A percentile compares a stretch with the other conserved stretches of the same genome.
phyloP scores from a whole-genome alignment of 108 stramenopile species.

The Discostella stelligeroides region DNA sequence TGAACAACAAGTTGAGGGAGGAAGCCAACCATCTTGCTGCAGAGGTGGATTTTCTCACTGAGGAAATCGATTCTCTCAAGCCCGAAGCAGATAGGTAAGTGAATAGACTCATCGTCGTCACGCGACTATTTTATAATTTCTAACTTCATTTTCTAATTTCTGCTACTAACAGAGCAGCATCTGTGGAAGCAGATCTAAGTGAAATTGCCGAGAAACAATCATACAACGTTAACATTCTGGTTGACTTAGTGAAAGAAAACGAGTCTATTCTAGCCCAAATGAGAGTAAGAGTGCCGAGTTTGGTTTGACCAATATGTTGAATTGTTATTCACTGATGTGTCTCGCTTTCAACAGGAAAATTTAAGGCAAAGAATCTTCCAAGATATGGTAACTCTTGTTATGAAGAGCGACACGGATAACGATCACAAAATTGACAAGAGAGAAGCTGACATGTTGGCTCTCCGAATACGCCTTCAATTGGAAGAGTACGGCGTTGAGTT shows the following conservation, averaged over 20 bases:
- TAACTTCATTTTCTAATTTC: too few species aligned
- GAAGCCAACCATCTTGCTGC: constrained; percentile 16
- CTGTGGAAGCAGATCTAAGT: constrained; percentile 42
- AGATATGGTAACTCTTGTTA: constrained; percentile 31
- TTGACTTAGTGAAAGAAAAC: constrained; percentile 50
- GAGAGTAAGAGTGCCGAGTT: constrained; percentile 33
- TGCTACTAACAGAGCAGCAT: constrained; percentile 26
- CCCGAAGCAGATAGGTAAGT: constrained; percentile 37
- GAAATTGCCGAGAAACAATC: constrained; percentile 32
- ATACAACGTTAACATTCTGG: constrained; percentile 48
- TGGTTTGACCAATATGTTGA: not conserved
- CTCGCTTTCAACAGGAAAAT: constrained; percentile 19
- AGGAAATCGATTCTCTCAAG: constrained; percentile 18
- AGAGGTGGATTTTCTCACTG: constrained; percentile 21
- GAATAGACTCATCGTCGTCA: too few species aligned
- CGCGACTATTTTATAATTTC: too few species aligned
- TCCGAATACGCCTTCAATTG: constrained; percentile 36
- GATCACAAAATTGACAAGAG: constrained; percentile 27
- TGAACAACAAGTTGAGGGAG: constrained; percentile 25
- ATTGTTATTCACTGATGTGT: constrained; percentile 1
- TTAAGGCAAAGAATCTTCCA: constrained; percentile 42
- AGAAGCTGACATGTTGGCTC: constrained; percentile 35
- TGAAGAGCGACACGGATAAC: constrained; percentile 33
- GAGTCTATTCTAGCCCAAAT: constrained; percentile 37
- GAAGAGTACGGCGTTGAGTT: constrained; percentile 45